Evolutionary conservation across 2,329 filamentous ascomycete species (phyloP), one percentile per base, ranked within the genome.

Genomic region (Aschersonia sp.): DNA sequence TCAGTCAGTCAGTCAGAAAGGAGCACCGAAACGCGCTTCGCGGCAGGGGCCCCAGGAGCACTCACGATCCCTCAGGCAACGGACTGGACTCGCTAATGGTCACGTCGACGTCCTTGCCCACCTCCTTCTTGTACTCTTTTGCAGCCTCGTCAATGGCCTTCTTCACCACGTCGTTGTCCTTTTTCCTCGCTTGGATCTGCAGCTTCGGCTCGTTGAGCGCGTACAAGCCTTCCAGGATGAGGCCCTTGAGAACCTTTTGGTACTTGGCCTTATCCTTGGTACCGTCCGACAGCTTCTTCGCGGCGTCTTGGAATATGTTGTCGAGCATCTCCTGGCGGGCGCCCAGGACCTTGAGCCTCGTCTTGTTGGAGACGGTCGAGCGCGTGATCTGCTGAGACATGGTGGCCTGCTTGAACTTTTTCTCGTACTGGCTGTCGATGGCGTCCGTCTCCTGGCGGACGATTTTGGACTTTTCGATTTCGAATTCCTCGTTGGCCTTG

Each of bases 321-420:
- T 98, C 87, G 58, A 98, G 79, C 60, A 98, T 72, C 68, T 90
- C 84, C 75, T 98, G 92, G 59, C 89, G 79, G 50, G 88, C 85
- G 53, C 77, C 78, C 50, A 98, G 81, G 48, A 98, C 83, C 64
- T 84, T 83, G 67, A 98, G 81, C 52, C 92, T 81, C 50, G 87
- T 92, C 76, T 95, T 94, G 77, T 98, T 98, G 70, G 89, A 79
- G 53, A 96, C 83, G 53, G 89, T 97, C 54, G 89, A 97, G 63
- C 86, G 86, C 54, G 89, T 94, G 72, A 97, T 97, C 73, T 98
- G 92, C 77, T 97, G 92, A 53, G 87, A 90, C 87, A 97, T 94
- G 73, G 85, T 79, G 60, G 92, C 90, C 71, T 94, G 86, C 76
- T 96, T 98, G 80, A 94, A 94, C 75, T 97, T 97, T 81, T 95